These are phyloP conservation scores for Chaetomiaceae sp. DNA, from an alignment of 2,329 filamentous ascomycete genomes.

Conservation along the genomic window DNA sequence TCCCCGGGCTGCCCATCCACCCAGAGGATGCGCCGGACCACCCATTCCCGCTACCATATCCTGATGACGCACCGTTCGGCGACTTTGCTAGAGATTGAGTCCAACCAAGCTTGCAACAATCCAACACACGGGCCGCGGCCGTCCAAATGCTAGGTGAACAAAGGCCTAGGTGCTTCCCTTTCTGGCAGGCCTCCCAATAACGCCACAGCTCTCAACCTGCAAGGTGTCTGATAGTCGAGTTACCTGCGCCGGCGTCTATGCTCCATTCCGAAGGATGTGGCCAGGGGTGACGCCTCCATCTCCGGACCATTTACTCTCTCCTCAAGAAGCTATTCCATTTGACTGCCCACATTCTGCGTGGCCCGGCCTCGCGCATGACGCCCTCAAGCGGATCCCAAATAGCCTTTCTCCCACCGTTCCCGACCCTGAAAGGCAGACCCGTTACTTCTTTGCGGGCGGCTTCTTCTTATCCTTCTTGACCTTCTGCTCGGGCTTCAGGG, in stretches of 20 bases:
- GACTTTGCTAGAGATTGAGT: not conserved
- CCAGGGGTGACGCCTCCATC: not conserved
- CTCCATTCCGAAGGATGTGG: not conserved
- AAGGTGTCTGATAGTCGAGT: too few relatives aligned
- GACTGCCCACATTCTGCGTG: not conserved
- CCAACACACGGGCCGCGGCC: not conserved
- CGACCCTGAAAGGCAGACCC: not conserved
- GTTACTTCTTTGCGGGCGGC: slow-evolving; percentile 28
- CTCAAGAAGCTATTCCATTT: not conserved
- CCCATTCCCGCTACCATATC: not conserved
- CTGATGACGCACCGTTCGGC: not conserved
- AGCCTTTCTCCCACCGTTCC: not conserved
- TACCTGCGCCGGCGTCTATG: not conserved
- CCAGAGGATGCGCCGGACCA: not conserved
- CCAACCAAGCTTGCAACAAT: not conserved
- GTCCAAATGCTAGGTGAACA: not conserved
- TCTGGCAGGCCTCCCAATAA: not conserved
- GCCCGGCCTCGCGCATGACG: not conserved
- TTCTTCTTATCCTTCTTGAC: slow-evolving; percentile 50
- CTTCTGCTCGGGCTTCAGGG: slow-evolving; percentile 57
- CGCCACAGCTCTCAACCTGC: not conserved
- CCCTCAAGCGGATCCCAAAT: not conserved
- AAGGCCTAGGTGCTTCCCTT: not conserved
- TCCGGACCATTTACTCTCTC: not conserved
- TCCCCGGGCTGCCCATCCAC: not conserved